Evolutionary conservation across 805 yeast species (phyloP), one percentile per base, ranked within the genome.

Genomic region (Ogataea allantospora): DNA sequence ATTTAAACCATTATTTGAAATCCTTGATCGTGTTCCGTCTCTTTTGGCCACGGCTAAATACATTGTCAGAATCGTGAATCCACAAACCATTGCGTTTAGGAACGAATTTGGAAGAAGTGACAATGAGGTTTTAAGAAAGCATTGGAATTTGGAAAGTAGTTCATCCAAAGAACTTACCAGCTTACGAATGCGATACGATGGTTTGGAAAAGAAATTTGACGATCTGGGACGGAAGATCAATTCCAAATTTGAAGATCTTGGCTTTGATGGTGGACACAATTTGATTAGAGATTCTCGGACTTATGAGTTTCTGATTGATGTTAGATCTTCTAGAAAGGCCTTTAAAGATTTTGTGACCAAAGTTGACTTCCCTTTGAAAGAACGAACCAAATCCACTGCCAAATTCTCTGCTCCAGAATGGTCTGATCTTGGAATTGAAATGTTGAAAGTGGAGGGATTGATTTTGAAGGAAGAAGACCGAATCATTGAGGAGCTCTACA

Each of bases 391-490:
- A 29, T 33, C 55, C 1, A 40, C 51, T 0, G 54, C 59, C 4
- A 58, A 58, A 28, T 54, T 80, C 14, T 61, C 70, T 0, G 60
- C 65, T 20, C 58, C 65, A 1, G 68, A 74, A 55, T 80, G 88
- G 78, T 58, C 68, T 1, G 49, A 63, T 1, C 65, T 86, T 18
- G 84, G 84, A 0, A 53, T 62, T 5, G 53, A 57, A 4, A 59
- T 82, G 11, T 75, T 75, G 15, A 53, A 62, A 2, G 54, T 71
- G 3, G 65, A 66, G n/a, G 62, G 66, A 4, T 59, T 63, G 16
- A 83, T 88, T 3, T 64, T 66, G 10, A 50, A 50, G 2, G 79
- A 77, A 39, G 96, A 89, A 55, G 62, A 62, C 2, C 47, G 42
- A 1, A 68, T 87, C 6, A 59, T 88, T 5, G 66, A 67, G 4